Conservation (phyloP, 2,329 filamentous ascomycete genomes). For the Thielaviopsis populi region DNA sequence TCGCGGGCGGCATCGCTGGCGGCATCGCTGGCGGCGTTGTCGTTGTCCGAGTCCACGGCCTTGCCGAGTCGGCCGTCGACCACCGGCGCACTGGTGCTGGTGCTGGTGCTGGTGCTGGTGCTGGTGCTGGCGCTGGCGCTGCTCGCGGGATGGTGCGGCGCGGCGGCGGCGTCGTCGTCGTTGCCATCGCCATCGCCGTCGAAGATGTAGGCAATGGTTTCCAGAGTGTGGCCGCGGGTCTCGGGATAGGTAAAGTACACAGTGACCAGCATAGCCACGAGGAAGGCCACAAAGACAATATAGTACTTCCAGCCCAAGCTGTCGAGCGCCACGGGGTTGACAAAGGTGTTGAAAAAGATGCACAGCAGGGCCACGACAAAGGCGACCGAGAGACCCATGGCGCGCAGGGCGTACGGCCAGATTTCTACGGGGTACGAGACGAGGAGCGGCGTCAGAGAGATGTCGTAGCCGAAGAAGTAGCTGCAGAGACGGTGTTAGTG, state of each 20-base stretch:
- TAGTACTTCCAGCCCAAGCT: constrained; percentile 30
- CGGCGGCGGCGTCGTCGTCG: constrained; percentile 8
- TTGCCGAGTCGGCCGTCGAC: neutral
- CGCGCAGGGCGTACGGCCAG: constrained; percentile 42
- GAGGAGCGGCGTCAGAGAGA: constrained; percentile 27
- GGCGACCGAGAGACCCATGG: constrained; percentile 43
- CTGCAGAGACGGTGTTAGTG: neutral
- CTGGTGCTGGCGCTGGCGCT: neutral
- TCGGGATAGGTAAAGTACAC: constrained; percentile 78
- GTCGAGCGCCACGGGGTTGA: constrained; percentile 30
- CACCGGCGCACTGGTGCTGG: neutral
- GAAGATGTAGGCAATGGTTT: constrained; percentile 18
- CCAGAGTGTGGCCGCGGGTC: constrained; percentile 41
- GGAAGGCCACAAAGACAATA: constrained; percentile 31
- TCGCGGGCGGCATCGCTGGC: neutral
- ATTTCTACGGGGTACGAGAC: constrained; percentile 41
- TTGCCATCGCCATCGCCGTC: no score
- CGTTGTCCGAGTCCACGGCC: neutral
- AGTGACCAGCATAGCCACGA: constrained; percentile 30
- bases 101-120: neutral
- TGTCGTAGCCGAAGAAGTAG: constrained; percentile 16
- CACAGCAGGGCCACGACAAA: constrained; percentile 36
- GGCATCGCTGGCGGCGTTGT: neutral
- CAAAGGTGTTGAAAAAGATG: constrained; percentile 30
- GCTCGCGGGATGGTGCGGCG: neutral